These are phyloP conservation scores for Xerocomus potaroensis DNA, from an alignment of 768 basidiomycete species.

Conservation along the genomic window DNA sequence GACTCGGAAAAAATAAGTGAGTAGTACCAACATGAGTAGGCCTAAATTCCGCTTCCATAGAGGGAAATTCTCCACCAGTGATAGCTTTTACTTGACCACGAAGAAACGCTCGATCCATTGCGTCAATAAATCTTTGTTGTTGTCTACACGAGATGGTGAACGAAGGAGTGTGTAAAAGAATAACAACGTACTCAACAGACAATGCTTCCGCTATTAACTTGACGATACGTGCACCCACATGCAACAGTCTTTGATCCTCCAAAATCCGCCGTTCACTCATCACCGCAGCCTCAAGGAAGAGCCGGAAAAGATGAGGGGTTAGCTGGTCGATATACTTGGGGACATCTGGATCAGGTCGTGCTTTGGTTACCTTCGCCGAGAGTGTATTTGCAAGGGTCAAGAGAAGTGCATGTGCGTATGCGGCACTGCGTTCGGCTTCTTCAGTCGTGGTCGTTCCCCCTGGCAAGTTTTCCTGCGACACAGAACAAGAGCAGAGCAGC, in stretches of 20 bases:
- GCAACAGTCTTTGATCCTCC: conserved; percentile 34
- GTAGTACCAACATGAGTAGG: conserved; percentile 48
- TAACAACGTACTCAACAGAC: conserved; percentile 54
- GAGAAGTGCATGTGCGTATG: conserved; percentile 84
- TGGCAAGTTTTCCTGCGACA: conserved; percentile 2
- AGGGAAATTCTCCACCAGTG: conserved; percentile 50
- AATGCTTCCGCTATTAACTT: conserved; percentile 63
- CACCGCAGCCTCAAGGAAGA: conserved; percentile 47
- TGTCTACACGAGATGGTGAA: conserved; percentile 34
- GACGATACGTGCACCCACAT: conserved; percentile 59
- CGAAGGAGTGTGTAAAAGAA: neutral
- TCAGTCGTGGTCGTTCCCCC: conserved; percentile 9
- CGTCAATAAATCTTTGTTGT: conserved; percentile 54
- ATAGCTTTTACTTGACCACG: conserved; percentile 44
- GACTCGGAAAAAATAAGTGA: neutral
- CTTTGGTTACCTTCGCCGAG: conserved; percentile 40
- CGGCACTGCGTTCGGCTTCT: conserved; percentile 60
- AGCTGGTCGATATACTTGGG: conserved; percentile 76
- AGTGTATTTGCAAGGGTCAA: conserved; percentile 64
- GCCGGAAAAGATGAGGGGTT: conserved; percentile 63
- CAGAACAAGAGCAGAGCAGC: conserved; percentile 45
- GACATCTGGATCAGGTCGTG: conserved; percentile 62
- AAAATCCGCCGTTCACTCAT: conserved; percentile 23
- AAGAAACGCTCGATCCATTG: conserved; percentile 39
- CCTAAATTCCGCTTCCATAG: conserved; percentile 32